Evolutionary conservation across 2,329 filamentous ascomycete species (phyloP).

Genomic region (Ophiocordyceps camponoti-leonardi): DNA sequence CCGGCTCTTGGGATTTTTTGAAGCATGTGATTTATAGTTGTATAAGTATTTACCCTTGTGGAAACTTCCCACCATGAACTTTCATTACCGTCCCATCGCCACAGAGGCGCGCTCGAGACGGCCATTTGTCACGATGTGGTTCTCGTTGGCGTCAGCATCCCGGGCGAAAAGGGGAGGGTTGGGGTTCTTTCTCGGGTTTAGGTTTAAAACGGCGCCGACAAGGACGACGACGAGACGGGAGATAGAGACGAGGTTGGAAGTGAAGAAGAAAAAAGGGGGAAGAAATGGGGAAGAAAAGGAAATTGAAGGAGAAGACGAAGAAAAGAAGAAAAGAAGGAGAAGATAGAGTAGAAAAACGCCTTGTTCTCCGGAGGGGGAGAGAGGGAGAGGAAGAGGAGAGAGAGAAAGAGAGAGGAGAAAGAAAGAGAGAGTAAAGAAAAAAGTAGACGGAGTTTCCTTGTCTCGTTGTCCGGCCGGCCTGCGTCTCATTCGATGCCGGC

Average conservation of each 20-base stretch:
- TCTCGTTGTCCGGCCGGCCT: background rate
- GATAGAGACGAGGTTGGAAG: background rate
- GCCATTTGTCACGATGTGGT: background rate
- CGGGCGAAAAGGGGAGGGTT: background rate
- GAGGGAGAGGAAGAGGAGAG: background rate
- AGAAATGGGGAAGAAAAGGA: background rate
- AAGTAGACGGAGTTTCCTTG: background rate
- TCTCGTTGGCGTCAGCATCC: background rate
- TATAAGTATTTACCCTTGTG: background rate
- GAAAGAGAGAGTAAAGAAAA: background rate
- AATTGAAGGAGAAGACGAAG: background rate
- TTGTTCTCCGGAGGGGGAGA: no score
- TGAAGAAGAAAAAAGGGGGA: background rate
- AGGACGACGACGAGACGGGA: no score
- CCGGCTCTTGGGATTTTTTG: background rate
- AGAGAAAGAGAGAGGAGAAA: background rate
- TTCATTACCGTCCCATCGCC: conserved; percentile 4
- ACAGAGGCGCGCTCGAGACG: background rate
- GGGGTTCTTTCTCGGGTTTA: no score
- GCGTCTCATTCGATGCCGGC: background rate
- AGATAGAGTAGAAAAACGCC: background rate
- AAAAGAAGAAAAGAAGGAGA: background rate
- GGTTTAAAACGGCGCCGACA: no score
- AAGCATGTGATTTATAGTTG: background rate
- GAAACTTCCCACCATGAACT: background rate